These are phyloP conservation scores for Tulasnella sp. DNA, from an alignment of 768 basidiomycete species.

Conservation along the genomic window DNA sequence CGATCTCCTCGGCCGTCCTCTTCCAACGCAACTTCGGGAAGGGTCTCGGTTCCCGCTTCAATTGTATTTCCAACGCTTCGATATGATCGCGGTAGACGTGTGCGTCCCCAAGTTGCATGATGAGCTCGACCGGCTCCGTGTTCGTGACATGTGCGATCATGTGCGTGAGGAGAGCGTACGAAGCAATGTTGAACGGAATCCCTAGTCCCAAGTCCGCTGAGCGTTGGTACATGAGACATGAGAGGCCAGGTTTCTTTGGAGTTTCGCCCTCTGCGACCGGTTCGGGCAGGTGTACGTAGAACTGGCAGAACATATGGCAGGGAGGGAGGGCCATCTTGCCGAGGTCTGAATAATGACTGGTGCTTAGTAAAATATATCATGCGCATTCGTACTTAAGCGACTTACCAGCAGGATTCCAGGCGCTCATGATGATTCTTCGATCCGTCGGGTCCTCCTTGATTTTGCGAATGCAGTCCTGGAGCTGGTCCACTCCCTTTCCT, in stretches of 20 bases:
- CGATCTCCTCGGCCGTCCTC: constrained; percentile 48
- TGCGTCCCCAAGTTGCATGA: constrained; percentile 96
- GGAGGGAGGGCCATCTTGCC: constrained; percentile 94
- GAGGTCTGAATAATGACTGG: constrained; percentile 57
- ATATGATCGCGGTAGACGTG: constrained; percentile 95
- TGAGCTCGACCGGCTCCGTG: constrained; percentile 81
- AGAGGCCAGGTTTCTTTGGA: constrained; percentile 61
- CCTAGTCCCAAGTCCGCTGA: constrained; percentile 97
- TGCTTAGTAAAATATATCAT: constrained; percentile 91
- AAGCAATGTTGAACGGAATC: constrained; percentile 98
- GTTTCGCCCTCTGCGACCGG: constrained; percentile 43
- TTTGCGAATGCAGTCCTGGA: constrained; percentile 82
- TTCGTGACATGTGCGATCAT: constrained; percentile 82
- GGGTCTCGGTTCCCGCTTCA: constrained; percentile 67
- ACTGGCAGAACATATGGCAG: constrained; percentile 98
- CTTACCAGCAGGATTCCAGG: constrained; percentile 97
- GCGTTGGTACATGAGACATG: constrained; percentile 96
- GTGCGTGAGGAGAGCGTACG: constrained; percentile 94
- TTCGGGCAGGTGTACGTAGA: constrained; percentile 86
- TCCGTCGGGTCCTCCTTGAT: constrained; percentile 70
- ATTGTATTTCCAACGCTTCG: constrained; percentile 76
- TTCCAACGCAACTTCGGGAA: constrained; percentile 82
- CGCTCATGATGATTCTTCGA: constrained; percentile 51
- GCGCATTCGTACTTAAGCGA: constrained; percentile 37
- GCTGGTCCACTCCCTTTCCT: constrained; percentile 88